These are phyloP conservation scores for Parafenestella ontariensis DNA, from an alignment of 2,329 filamentous ascomycete species.

Conservation along the genomic window DNA sequence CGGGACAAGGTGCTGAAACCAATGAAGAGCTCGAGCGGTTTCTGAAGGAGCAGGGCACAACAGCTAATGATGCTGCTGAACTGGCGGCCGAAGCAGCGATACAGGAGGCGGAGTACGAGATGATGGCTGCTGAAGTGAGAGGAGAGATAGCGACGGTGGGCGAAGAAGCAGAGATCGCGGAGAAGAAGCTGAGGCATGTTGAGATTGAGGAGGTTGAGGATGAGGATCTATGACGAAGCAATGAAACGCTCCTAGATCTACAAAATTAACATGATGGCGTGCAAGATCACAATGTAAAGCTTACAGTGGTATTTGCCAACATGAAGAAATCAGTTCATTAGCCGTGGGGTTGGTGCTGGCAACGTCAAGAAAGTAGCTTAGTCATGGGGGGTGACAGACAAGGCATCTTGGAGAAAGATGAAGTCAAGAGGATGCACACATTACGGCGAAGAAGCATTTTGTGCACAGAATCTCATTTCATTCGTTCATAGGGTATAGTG, in stretches of 20 bases:
- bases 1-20: conserved; percentile 9
- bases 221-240: conserved; percentile 43
- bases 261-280: neutral
- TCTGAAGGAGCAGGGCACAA: conserved; percentile 30
- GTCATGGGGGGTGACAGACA: neutral
- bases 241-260: neutral
- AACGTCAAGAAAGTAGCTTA: neutral
- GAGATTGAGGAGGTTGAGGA: conserved; percentile 57
- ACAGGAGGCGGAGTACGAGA: conserved; percentile 49
- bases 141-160: conserved; percentile 36
- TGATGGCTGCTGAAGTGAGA: conserved; percentile 49
- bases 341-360: neutral
- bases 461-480: conserved; percentile 12
- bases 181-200: conserved; percentile 48
- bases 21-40: conserved; percentile 40
- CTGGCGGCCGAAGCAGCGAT: conserved; percentile 42
- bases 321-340: neutral
- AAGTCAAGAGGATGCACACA: neutral
- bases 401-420: neutral
- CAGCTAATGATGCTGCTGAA: conserved; percentile 30
- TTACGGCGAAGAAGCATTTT: neutral
- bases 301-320: neutral
- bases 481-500: conserved; percentile 28
- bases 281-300: neutral
- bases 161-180: conserved; percentile 44